Percentiles rank a stretch among this genome's conserved stretches.
Conservation (phyloP, 176 grass and related monocot genomes). For the Areca catechu region DNA sequence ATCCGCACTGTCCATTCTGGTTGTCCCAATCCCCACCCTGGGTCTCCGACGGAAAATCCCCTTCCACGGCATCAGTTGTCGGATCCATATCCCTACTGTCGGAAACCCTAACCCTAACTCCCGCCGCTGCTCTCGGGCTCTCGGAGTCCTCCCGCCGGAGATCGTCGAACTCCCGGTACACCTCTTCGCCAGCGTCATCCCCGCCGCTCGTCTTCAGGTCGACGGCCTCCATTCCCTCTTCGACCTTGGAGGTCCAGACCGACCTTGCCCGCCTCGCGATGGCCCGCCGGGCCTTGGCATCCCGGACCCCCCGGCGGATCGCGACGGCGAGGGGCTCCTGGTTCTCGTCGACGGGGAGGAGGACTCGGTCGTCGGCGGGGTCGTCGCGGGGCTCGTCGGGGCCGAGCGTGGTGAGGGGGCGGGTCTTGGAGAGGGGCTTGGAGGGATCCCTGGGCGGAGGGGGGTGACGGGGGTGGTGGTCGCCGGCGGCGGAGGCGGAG, state of each 20-base stretch:
- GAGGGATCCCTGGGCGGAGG: neutral
- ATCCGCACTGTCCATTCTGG: constrained; percentile 1
- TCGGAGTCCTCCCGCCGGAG: constrained; percentile 1
- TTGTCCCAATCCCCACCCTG: constrained; percentile 14
- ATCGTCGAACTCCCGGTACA: neutral
- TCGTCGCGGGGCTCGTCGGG: no score
- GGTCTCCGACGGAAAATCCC: neutral
- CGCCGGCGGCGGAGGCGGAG: constrained; percentile 1
- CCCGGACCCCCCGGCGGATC: no score
- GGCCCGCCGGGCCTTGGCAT: no score
- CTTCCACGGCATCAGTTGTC: neutral
- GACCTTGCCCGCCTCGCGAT: no score
- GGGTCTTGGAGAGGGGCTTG: neutral
- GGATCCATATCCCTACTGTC: neutral
- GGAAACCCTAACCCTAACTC: constrained; percentile 9
- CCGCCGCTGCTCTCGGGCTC: neutral
- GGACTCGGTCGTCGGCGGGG: constrained; percentile 3
- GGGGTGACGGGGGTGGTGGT: no score
- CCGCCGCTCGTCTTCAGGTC: constrained; percentile 1
- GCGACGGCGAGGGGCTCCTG: constrained; percentile 8
- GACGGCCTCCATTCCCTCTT: neutral
- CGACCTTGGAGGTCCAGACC: neutral
- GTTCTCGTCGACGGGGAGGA: constrained; percentile 25
- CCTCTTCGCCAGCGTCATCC: neutral
- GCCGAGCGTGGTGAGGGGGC: no score